Conservation (phyloP, 306 rosid genomes). For the Lablab purpureus region DNA sequence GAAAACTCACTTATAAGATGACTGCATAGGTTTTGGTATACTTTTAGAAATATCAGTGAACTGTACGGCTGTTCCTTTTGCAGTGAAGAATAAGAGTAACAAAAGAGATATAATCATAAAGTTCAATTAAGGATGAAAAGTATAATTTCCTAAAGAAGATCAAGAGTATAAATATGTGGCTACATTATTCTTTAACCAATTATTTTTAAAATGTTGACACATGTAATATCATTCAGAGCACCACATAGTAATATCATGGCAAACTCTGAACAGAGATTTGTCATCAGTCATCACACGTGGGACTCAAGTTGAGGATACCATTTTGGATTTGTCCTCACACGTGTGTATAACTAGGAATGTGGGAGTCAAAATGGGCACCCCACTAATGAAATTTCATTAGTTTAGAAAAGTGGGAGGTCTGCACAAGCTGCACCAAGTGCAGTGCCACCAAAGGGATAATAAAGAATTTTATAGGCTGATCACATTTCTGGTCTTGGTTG, state of each 20-base stretch:
- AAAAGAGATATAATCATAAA: not conserved
- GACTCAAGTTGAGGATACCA: conserved; percentile 46
- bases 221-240: conserved; percentile 3
- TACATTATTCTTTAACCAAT: not conserved
- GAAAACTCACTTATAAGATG: no score
- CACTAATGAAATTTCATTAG: conserved; percentile 45
- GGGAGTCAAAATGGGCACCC: conserved; percentile 51
- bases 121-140: conserved; percentile 11
- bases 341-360: conserved; percentile 16
- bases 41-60: no score
- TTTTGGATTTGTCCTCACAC: conserved; percentile 38
- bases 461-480: conserved; percentile 29
- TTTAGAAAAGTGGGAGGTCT: conserved; percentile 43
- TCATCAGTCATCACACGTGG: conserved; percentile 19
- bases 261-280: conserved; percentile 28
- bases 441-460: conserved; percentile 31
- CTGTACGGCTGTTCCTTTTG: no score
- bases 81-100: no score
- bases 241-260: not conserved
- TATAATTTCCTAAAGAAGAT: no score
- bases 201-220: not conserved
- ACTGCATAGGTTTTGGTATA: no score
- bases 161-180: not conserved
- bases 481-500: conserved; percentile 16
- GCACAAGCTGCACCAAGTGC: conserved; percentile 49